Conservation (phyloP, 176 grass and related monocot genomes). For the Musa schizocarpa region DNA sequence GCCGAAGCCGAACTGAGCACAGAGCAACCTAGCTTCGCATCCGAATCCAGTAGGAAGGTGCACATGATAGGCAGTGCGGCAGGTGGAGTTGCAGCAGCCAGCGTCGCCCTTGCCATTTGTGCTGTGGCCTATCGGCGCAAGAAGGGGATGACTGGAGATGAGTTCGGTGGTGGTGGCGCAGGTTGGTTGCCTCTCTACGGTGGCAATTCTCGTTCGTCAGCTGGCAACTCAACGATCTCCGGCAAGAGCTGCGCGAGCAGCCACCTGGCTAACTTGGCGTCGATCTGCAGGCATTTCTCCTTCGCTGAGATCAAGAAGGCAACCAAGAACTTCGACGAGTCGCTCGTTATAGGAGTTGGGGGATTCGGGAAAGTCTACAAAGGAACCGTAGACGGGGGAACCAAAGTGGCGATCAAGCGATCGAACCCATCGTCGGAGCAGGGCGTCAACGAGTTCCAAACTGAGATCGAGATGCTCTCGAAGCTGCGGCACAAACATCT, state of each 20-base stretch:
- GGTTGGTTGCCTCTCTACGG: not conserved
- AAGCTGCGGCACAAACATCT: constrained; percentile 6
- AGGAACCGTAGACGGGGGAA: not conserved
- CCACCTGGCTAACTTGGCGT: not conserved
- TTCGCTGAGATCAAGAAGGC: constrained; percentile 4
- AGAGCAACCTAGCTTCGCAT: not conserved
- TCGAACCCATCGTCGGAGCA: constrained; percentile 10
- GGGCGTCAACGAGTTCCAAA: constrained; percentile 7
- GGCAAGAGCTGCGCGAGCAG: constrained; percentile 7
- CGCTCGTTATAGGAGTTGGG: not conserved
- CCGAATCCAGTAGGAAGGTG: not conserved
- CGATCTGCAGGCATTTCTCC: constrained; percentile 1
- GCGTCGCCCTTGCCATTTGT: not conserved
- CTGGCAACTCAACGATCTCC: not conserved
- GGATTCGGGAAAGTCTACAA: constrained; percentile 9
- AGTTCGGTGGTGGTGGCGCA: not conserved
- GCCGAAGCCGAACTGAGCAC: not conserved
- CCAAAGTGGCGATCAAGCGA: constrained; percentile 5
- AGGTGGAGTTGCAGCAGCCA: not conserved
- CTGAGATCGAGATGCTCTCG: constrained; percentile 13
- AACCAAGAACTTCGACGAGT: constrained; percentile 6
- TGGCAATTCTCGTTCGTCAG: not conserved
- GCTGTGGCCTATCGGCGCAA: not conserved
- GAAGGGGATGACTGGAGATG: not conserved
- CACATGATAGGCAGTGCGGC: not conserved